Evolutionary conservation across 441 rosid genomes (phyloP), one percentile per base, ranked within the genome.

Genomic region (Rhodomyrtus psidioides): DNA sequence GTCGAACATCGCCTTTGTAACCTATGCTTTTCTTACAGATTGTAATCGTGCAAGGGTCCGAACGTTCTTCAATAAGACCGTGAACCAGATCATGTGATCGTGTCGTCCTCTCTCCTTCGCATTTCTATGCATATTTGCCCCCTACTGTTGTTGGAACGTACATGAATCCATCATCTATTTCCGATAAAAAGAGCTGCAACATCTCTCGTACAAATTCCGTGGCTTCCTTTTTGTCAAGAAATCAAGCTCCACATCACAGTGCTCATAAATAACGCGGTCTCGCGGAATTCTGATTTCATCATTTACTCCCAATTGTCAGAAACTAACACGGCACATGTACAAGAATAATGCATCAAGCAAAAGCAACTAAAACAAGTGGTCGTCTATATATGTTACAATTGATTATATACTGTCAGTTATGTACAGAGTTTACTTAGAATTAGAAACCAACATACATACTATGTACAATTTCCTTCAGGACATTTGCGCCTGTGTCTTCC

Each of bases 351-450:
- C 79, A 70, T 70, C 79, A 10, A 34, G 49, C 79, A 70, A 21
- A 6, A 19, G 79, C 79, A 70, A 34, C 46, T 34, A 34, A 19
- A 70, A 70, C 15, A 34, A 70, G 49, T 10, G n/a, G 79, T 70
- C 49, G 13, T 70, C 44, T 70, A 34, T 91, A 90, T 91, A 91
- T 53, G 88, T 82, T 85, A 85, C 86, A 82, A 83, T 79, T 58
- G 86, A 88, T 85, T 83, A 70, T 82, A 57, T 86, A 76, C 87
- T 85, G 28, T 85, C 86, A 85, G 86, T 56, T 85, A 84, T 84
- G 83, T 85, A 85, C 86, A 85, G 53, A 55, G 39, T 56, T 60
- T 76, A 34, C 51, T 56, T 16, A 10, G 46, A 46, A 55, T 85
- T 55, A 59, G 49, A 55, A 75, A 57, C 54, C 75, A 75, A 85